phyloP scores from a whole-genome alignment of 306 rosid genomes.

The Cucurbita ficifolia region DNA sequence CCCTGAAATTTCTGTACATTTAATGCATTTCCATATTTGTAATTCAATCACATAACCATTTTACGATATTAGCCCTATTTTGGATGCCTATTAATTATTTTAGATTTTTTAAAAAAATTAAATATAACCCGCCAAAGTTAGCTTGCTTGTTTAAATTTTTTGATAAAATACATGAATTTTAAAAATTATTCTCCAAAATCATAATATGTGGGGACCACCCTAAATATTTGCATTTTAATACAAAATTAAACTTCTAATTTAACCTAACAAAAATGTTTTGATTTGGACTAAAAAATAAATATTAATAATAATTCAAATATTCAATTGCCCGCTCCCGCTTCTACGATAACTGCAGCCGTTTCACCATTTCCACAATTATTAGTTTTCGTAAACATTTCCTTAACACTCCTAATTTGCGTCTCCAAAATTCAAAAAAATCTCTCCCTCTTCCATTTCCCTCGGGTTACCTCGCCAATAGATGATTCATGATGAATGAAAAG shows the following conservation, averaged over 20 bases:
- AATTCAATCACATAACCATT: not conserved
- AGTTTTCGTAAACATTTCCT: not conserved
- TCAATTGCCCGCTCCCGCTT: not conserved
- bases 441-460: not conserved
- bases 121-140: too few species aligned
- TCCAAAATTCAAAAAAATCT: not conserved
- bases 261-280: too few species aligned
- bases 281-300: too few species aligned
- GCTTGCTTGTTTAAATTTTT: too few species aligned
- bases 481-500: not conserved
- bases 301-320: not conserved
- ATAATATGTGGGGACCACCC: too few species aligned
- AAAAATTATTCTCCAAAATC: too few species aligned
- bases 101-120: too few species aligned
- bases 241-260: too few species aligned
- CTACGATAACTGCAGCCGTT: not conserved
- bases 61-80: not conserved
- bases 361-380: not conserved
- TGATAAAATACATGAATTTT: too few species aligned
- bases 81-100: not conserved
- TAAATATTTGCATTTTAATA: too few species aligned
- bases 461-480: not conserved
- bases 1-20: not conserved
- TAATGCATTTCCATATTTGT: not conserved
- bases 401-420: not conserved